Percentiles rank a stretch among this genome's conserved stretches.
Conservation (phyloP, 805 yeast species). For the Myxozyma udenii region DNA sequence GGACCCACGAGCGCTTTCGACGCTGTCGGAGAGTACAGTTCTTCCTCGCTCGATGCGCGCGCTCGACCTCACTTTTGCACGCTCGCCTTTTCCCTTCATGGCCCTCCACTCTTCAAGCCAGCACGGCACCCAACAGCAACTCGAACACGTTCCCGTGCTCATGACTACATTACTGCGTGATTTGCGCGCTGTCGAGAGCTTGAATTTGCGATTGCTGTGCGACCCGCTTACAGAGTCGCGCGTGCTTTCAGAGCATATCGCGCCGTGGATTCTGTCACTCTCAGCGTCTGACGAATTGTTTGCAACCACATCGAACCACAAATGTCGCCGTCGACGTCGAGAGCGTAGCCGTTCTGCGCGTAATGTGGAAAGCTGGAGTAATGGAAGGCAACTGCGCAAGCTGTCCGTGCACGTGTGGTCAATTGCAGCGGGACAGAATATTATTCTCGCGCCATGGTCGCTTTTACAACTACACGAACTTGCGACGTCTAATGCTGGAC, state of each 20-base stretch:
- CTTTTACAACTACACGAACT: constrained; percentile 8
- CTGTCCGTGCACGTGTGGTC: constrained; percentile 28
- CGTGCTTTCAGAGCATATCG: constrained; percentile 14
- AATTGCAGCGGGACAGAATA: constrained; percentile 11
- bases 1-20: constrained; percentile 16
- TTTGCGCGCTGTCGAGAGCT: constrained; percentile 15
- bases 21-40: constrained; percentile 8
- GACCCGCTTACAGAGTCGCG: constrained; percentile 12
- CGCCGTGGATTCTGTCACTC: constrained; percentile 18
- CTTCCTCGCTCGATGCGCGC: constrained; percentile 12
- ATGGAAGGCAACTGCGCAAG: constrained; percentile 6
- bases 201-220: constrained; percentile 21
- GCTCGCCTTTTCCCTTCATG: constrained; percentile 14
- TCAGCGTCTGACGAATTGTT: background rate
- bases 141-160: background rate
- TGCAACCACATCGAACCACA: background rate
- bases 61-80: constrained; percentile 20
- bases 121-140: background rate
- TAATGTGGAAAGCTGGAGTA: background rate
- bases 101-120: background rate
- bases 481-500: constrained; percentile 10
- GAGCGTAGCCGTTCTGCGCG: background rate
- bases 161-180: constrained; percentile 17
- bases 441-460: constrained; percentile 25
- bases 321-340: background rate